Evolutionary conservation across 2,329 filamentous ascomycete genomes (phyloP).

Genomic region (Fusarium globosum): DNA sequence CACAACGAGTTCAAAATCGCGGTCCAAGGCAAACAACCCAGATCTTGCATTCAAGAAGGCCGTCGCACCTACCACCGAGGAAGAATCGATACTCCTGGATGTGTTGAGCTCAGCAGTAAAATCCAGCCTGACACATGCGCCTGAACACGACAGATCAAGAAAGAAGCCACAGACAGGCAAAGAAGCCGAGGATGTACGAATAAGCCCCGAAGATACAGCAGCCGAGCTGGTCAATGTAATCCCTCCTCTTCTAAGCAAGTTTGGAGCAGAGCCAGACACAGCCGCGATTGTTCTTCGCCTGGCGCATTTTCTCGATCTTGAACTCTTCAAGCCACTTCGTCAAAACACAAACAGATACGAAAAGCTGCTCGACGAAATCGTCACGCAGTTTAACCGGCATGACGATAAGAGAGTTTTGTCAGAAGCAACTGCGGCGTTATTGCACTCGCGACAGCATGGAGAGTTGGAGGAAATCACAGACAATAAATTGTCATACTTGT

Average conservation of each 20-base stretch:
- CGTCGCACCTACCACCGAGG: conserved; percentile 77
- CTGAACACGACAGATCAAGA: conserved; percentile 72
- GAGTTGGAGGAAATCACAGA: conserved; percentile 89
- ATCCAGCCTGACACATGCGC: conserved; percentile 72
- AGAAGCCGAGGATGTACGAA: conserved; percentile 60
- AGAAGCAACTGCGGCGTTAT: conserved; percentile 83
- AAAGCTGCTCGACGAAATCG: conserved; percentile 87
- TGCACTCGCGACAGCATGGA: conserved; percentile 87
- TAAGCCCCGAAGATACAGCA: conserved; percentile 75
- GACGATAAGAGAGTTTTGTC: conserved; percentile 85
- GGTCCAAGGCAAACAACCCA: conserved; percentile 62
- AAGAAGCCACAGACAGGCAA: conserved; percentile 70
- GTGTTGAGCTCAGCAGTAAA: conserved; percentile 87
- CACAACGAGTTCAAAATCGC: conserved; percentile 69
- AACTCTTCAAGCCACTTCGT: conserved; percentile 87
- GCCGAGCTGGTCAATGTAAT: conserved; percentile 82
- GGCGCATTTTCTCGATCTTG: conserved; percentile 86
- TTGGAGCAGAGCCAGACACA: conserved; percentile 87
- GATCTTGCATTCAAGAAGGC: conserved; percentile 75
- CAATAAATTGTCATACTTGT: conserved; percentile 81
- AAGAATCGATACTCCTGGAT: conserved; percentile 88
- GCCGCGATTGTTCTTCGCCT: conserved; percentile 87
- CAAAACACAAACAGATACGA: conserved; percentile 86
- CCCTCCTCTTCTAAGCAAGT: conserved; percentile 90
- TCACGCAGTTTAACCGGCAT: conserved; percentile 93